Evolutionary conservation across 106 monocot species (phyloP).

Genomic region (Dioscorea dumetorum): DNA sequence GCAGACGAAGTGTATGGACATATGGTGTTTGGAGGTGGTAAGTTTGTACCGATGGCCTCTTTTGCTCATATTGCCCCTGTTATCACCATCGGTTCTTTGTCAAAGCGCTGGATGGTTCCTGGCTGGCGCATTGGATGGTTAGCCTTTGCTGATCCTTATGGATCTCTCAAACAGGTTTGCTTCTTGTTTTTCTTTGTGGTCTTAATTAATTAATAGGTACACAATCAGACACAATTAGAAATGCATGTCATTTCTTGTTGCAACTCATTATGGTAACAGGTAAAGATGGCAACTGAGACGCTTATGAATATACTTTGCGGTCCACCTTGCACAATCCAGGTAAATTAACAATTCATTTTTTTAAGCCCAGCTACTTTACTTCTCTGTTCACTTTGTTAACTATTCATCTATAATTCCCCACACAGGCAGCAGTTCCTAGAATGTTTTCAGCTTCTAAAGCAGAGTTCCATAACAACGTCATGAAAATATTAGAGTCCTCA

Average conservation of each 20-base stretch:
- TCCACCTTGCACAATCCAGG: slow-evolving; percentile 76
- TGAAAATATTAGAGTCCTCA: slow-evolving; percentile 40
- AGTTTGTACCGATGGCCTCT: slow-evolving; percentile 71
- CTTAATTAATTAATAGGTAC: too few species aligned
- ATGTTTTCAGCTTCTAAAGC: slow-evolving; percentile 49
- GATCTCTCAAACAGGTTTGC: slow-evolving; percentile 48
- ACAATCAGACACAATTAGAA: neutral
- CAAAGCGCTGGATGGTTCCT: slow-evolving; percentile 86
- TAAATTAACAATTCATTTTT: neutral
- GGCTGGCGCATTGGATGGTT: slow-evolving; percentile 98
- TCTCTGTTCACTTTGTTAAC: too few species aligned
- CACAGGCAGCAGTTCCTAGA: slow-evolving; percentile 71
- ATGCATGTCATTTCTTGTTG: neutral
- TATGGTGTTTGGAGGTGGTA: slow-evolving; percentile 57
- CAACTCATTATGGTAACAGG: slow-evolving; percentile 18
- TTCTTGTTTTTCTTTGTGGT: neutral
- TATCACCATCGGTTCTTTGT: slow-evolving; percentile 67
- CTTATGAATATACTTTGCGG: slow-evolving; percentile 76
- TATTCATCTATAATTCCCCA: neutral
- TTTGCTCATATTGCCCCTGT: slow-evolving; percentile 59
- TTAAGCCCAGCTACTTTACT: too few species aligned
- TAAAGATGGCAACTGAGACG: slow-evolving; percentile 60
- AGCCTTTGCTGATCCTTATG: slow-evolving; percentile 51
- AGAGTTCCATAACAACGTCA: slow-evolving; percentile 62
- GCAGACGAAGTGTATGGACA: slow-evolving; percentile 89